These are phyloP conservation scores for Alternaria ventricosa DNA, from an alignment of 2,329 filamentous ascomycete genomes.

Conservation along the genomic window DNA sequence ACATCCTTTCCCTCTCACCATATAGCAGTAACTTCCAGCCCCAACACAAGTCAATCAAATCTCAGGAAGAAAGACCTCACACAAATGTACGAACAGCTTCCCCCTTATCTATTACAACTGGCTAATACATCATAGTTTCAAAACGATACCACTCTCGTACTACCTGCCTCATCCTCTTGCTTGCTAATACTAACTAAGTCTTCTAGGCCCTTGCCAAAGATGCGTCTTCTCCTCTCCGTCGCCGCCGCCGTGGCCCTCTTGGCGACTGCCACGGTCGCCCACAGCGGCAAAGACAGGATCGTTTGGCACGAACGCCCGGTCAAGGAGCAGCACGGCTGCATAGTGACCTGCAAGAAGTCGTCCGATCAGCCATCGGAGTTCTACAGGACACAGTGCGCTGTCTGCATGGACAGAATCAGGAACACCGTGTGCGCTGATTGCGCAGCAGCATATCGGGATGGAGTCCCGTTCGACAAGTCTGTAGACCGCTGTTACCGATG, in stretches of 20 bases:
- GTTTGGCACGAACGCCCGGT: constrained; percentile 1
- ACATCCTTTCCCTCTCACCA: not conserved
- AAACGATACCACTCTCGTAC: not conserved
- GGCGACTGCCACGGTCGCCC: not conserved
- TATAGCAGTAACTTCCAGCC: not conserved
- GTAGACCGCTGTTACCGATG: not conserved
- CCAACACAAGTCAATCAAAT: not conserved
- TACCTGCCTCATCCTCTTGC: not conserved
- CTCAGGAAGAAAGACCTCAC: not conserved
- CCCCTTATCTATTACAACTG: too few species aligned
- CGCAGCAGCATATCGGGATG: not conserved
- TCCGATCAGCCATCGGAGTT: not conserved
- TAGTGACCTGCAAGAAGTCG: not conserved
- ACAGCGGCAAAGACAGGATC: not conserved
- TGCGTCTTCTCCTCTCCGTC: not conserved
- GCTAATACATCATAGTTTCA: not conserved
- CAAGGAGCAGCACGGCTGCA: not conserved
- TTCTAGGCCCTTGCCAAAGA: not conserved
- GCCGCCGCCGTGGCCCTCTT: not conserved
- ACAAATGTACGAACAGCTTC: not conserved
- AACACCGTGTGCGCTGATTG: not conserved
- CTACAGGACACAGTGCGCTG: not conserved
- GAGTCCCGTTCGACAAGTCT: not conserved
- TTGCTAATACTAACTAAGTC: not conserved
- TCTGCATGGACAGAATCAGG: not conserved